Evolutionary conservation across 768 basidiomycete genomes (phyloP), one percentile per base, ranked within the genome.

Genomic region (Sistotremastrum niveocremeum): DNA sequence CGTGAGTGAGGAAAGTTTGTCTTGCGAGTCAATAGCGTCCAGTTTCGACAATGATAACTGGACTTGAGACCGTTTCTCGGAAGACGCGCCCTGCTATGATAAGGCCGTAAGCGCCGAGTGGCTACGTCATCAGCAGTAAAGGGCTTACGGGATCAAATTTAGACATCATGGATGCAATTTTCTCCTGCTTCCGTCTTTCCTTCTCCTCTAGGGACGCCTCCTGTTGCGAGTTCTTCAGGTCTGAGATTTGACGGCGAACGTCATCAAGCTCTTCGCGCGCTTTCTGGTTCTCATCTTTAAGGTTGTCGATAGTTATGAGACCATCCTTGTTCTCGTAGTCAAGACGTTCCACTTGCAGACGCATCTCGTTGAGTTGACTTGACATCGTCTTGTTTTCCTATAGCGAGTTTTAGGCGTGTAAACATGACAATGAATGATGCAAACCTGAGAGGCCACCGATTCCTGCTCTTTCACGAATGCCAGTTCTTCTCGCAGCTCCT

Each of bases 101-200:
- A 47, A 38, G 34, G 47, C 35, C 32, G 44, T 31, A 33, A 37
- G 8, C 7, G 35, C 35, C 44, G 39, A 31, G 32, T 46, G 37
- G 45, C 40, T 10, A 46, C 36, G 40, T 49, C 29, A 44, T 10
- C 7, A 20, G 37, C 11, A 50, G 42, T 54, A 45, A 43, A 39
- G 45, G 47, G 67, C 84, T 57, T 53, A 94, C 94, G 51, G 84
- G 75, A 64, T 98, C 93, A 54, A 99, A 94, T 63, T 94, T 93
- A 48, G 94, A 89, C 94, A 99, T 97, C 89, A 99, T 95, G 53
- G 91, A 71, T 6, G 89, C 91, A 86, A 99, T 88, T 74, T 97
- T 97, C 70, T 98, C 94, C 58, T 94, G 90, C 65, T 98, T 98
- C 62, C 86, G 79, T 72, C 89, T 95, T 72, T 99, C 95, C 68